Evolutionary conservation across 1,139 yeast species (phyloP).

Genomic region (Pichia sp.): DNA sequence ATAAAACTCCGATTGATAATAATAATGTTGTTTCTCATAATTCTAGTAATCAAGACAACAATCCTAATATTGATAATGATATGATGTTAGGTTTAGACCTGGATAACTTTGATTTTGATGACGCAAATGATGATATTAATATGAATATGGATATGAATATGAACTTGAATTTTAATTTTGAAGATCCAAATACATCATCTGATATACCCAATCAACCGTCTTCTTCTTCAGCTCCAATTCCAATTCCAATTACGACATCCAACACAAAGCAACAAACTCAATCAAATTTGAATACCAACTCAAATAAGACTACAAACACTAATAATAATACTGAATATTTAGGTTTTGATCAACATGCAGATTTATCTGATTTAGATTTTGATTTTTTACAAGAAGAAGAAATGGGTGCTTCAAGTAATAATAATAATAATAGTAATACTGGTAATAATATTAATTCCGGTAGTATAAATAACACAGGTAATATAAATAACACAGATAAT

Average conservation of each 20-base stretch:
- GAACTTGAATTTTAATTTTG: constrained; percentile 7
- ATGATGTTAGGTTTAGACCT: constrained; percentile 24
- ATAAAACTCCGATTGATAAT: background rate
- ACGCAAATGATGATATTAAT: constrained; percentile 5
- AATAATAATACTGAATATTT: constrained; percentile 8
- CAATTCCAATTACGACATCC: constrained; percentile 3
- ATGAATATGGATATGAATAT: background rate
- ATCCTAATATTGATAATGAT: background rate
- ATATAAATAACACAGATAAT: constrained; percentile 10
- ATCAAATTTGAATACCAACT: background rate
- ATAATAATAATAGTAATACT: background rate
- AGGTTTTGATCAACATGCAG: constrained; percentile 14
- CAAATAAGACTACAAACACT: background rate
- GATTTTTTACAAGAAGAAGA: constrained; percentile 19
- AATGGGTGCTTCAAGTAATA: constrained; percentile 1
- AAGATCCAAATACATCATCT: background rate
- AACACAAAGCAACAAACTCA: background rate
- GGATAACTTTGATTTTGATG: constrained; percentile 28
- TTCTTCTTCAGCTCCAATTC: background rate
- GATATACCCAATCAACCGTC: background rate
- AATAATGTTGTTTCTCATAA: background rate
- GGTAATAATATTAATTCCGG: background rate
- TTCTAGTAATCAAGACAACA: background rate
- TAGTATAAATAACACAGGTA: background rate
- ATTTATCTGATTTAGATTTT: constrained; percentile 22